These are phyloP conservation scores for Blastocystis sp. DNA, from an alignment of 352 stramenopile genomes.

Conservation along the genomic window DNA sequence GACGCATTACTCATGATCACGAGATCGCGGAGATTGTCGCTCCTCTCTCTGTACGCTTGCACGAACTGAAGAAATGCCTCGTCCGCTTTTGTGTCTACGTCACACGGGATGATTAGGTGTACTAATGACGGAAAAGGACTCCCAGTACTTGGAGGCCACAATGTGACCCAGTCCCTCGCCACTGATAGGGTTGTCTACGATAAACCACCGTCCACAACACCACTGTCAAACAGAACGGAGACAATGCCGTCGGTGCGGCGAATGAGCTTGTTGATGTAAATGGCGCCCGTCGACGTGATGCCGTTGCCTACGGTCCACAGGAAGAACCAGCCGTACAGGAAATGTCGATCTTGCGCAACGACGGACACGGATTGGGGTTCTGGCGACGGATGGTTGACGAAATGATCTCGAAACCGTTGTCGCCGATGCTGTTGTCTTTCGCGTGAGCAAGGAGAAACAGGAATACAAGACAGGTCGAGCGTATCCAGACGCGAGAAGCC, in stretches of 20 bases:
- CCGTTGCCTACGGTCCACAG: slow-evolving; percentile 17
- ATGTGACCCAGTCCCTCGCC: slow-evolving; percentile 58
- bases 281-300: slow-evolving; percentile 17
- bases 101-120: neutral
- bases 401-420: slow-evolving; percentile 47
- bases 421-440: slow-evolving; percentile 58
- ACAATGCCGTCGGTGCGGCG: slow-evolving; percentile 51
- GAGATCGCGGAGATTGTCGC: slow-evolving; percentile 41
- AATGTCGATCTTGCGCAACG: slow-evolving; percentile 4
- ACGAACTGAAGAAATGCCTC: slow-evolving; percentile 32
- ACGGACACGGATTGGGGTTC: slow-evolving; percentile 22
- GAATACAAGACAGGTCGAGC: slow-evolving; percentile 25
- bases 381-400: slow-evolving; percentile 2
- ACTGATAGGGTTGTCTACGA: slow-evolving; percentile 51
- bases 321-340: neutral
- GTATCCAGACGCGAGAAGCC: slow-evolving; percentile 30
- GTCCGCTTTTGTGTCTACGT: slow-evolving; percentile 43
- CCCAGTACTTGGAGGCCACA: slow-evolving; percentile 58
- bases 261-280: slow-evolving; percentile 44
- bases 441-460: neutral
- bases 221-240: slow-evolving; percentile 31
- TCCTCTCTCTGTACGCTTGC: neutral
- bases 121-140: slow-evolving; percentile 54
- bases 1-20: neutral
- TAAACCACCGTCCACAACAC: neutral